phyloP scores from a whole-genome alignment of 768 basidiomycete species.

The Porphyrellus cyaneotinctus region DNA sequence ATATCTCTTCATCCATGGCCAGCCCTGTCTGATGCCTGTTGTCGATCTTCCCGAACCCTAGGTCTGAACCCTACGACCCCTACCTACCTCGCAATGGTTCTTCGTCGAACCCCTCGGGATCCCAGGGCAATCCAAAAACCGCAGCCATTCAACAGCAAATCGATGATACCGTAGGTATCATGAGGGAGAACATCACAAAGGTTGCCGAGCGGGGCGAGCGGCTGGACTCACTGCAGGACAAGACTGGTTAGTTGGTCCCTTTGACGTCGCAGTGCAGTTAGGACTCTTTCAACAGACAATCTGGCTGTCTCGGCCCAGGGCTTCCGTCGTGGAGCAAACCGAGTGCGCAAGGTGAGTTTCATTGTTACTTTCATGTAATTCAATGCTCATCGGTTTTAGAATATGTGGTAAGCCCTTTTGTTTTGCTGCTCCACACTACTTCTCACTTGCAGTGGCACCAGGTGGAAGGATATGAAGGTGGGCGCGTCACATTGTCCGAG shows the following conservation, averaged over 20 bases:
- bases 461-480: conserved; percentile 99
- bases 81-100: conserved; percentile 87
- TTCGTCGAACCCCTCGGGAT: conserved; percentile 49
- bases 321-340: conserved; percentile 94
- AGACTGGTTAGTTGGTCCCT: conserved; percentile 85
- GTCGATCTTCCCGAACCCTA: conserved; percentile 31
- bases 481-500: conserved; percentile 13
- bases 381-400: conserved; percentile 41
- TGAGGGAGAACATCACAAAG: conserved; percentile 97
- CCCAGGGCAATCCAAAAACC: conserved; percentile 70
- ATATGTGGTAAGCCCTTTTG: conserved; percentile 74
- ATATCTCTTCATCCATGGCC: conserved; percentile 1
- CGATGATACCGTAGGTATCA: conserved; percentile 94
- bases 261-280: background rate
- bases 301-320: conserved; percentile 98
- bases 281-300: conserved; percentile 57
- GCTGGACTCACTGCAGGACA: conserved; percentile 92
- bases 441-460: conserved; percentile 27
- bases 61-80: conserved; percentile 99
- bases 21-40: conserved; percentile 3
- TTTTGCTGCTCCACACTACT: background rate
- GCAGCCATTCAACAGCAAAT: conserved; percentile 96
- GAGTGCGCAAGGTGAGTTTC: conserved; percentile 81
- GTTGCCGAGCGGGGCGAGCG: conserved; percentile 94
- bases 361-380: background rate